A percentile compares a stretch with the other conserved stretches of the same genome.
Conservation (phyloP, 1,284 basidiomycete genomes). For the Trichosporon inkin region DNA sequence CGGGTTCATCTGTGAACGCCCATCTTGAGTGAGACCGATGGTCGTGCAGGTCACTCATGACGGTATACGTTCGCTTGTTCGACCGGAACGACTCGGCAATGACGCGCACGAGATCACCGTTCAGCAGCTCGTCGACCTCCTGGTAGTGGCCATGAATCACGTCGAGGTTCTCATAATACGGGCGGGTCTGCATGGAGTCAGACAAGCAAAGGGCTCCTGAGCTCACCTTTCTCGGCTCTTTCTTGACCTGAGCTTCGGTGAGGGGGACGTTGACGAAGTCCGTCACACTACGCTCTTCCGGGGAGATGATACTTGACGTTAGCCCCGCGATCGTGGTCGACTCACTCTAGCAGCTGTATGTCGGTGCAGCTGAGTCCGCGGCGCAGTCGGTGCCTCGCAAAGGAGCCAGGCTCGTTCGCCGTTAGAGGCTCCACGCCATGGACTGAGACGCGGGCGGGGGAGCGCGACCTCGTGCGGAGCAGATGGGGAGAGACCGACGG, state of each 20-base stretch:
- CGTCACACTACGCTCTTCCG: slow-evolving; percentile 29
- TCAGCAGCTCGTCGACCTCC: slow-evolving; percentile 48
- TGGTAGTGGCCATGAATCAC: slow-evolving; percentile 38
- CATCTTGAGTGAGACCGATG: not conserved
- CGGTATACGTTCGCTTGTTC: slow-evolving; percentile 1
- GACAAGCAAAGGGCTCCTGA: not conserved
- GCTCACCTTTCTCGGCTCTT: slow-evolving; percentile 41
- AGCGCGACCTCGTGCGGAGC: not conserved
- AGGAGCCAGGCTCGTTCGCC: slow-evolving; percentile 2
- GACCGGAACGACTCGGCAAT: slow-evolving; percentile 42
- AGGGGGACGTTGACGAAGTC: slow-evolving; percentile 38
- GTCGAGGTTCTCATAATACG: slow-evolving; percentile 44
- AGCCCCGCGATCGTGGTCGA: not conserved
- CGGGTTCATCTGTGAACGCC: not conserved
- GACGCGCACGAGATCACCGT: slow-evolving; percentile 41
- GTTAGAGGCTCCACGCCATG: not conserved
- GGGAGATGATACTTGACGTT: slow-evolving; percentile 32
- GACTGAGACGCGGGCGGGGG: not conserved
- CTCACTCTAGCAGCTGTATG: slow-evolving; percentile 17
- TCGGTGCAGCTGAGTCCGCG: slow-evolving; percentile 15
- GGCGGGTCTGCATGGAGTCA: slow-evolving; percentile 31
- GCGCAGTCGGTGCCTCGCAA: slow-evolving; percentile 15
- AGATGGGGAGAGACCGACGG: not conserved
- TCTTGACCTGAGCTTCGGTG: slow-evolving; percentile 36
- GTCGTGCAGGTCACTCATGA: not conserved